These are phyloP conservation scores for Candida chilensis DNA, from an alignment of 805 yeast genomes.

Conservation along the genomic window DNA sequence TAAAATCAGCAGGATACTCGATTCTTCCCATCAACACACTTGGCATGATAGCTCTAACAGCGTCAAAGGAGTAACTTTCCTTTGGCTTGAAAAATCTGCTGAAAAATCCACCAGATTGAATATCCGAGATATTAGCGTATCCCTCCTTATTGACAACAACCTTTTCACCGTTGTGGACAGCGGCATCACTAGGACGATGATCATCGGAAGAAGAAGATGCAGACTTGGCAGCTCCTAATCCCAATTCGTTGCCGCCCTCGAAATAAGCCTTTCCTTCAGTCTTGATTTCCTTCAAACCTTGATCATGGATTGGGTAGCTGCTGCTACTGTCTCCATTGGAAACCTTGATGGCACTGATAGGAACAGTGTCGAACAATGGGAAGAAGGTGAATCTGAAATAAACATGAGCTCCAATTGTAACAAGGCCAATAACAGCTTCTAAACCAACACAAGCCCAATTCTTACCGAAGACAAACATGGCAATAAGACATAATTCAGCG, in stretches of 20 bases:
- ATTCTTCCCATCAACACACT: background rate
- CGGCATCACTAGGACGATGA: background rate
- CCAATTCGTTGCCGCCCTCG: slow-evolving; percentile 34
- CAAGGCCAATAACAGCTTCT: slow-evolving; percentile 51
- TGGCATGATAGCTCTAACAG: slow-evolving; percentile 36
- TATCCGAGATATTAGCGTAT: background rate
- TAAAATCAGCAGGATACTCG: slow-evolving; percentile 28
- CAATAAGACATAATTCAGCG: slow-evolving; percentile 61
- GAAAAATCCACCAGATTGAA: too few relatives aligned
- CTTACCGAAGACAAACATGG: slow-evolving; percentile 68
- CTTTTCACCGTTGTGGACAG: slow-evolving; percentile 3
- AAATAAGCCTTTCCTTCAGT: slow-evolving; percentile 39
- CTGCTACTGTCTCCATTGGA: slow-evolving; percentile 31
- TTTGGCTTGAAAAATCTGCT: slow-evolving; percentile 37
- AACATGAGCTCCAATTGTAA: slow-evolving; percentile 50
- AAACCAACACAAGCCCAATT: slow-evolving; percentile 73
- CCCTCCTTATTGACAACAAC: background rate
- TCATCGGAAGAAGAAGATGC: background rate
- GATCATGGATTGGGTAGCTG: slow-evolving; percentile 55
- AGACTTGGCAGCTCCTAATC: slow-evolving; percentile 7
- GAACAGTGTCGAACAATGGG: slow-evolving; percentile 60
- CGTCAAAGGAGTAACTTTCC: slow-evolving; percentile 32
- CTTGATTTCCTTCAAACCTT: slow-evolving; percentile 52
- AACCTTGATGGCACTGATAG: slow-evolving; percentile 50
- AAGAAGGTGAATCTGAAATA: slow-evolving; percentile 50